These are phyloP conservation scores for Ceratobasidium sp. DNA, from an alignment of 1,284 basidiomycete genomes.

Conservation along the genomic window DNA sequence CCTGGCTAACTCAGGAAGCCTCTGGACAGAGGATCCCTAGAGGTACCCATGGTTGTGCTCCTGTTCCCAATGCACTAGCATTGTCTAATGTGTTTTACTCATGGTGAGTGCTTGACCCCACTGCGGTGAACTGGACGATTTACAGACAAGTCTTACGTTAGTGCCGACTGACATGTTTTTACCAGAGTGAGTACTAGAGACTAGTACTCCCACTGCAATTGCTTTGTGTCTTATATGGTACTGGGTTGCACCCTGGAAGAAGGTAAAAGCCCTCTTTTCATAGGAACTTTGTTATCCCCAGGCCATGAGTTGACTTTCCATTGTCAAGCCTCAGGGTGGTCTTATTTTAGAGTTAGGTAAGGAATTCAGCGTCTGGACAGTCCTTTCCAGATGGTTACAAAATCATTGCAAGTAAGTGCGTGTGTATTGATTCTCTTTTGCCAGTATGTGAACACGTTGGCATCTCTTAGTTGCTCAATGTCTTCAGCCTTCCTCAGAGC, in stretches of 20 bases:
- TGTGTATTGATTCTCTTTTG: conserved; percentile 2
- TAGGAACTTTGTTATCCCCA: neutral
- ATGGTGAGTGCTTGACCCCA: neutral
- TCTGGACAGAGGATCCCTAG: neutral
- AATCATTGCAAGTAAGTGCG: neutral
- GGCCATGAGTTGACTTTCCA: neutral
- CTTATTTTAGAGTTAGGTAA: neutral
- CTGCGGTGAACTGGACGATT: neutral
- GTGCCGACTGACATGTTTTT: neutral
- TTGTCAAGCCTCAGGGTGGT: neutral
- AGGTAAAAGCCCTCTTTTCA: neutral
- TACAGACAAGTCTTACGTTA: neutral
- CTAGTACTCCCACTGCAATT: neutral
- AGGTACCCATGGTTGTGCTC: neutral
- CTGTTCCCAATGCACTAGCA: neutral
- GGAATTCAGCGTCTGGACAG: neutral
- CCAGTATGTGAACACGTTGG: neutral
- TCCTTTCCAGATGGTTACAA: conserved; percentile 3
- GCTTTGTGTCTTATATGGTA: neutral
- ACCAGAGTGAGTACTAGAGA: neutral
- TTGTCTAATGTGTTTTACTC: neutral
- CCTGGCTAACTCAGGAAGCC: neutral
- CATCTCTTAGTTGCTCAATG: neutral
- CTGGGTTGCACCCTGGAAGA: neutral
- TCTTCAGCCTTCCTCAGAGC: too few species aligned